Conservation (phyloP, 192 early-diverging fungal genomes). For the Coemansia sp. region DNA sequence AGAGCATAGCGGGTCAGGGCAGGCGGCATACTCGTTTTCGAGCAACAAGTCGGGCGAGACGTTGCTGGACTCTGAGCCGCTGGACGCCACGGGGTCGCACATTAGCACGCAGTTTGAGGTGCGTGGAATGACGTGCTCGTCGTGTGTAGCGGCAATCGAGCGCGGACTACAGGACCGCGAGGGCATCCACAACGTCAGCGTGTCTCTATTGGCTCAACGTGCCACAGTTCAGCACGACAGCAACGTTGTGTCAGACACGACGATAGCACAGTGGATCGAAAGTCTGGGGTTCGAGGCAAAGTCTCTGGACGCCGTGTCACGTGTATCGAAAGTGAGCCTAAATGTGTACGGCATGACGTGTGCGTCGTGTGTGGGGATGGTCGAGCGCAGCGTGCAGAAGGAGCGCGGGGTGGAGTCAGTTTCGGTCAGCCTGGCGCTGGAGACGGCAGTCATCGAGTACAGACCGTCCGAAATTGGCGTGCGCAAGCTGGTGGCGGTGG, state of each 20-base stretch:
- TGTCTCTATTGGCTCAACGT: constrained; percentile 80
- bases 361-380: constrained; percentile 71
- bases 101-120: constrained; percentile 63
- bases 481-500: constrained; percentile 74
- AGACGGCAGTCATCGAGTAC: constrained; percentile 73
- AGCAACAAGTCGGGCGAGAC: constrained; percentile 46
- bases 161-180: constrained; percentile 57
- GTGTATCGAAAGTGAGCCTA: constrained; percentile 61
- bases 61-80: constrained; percentile 17
- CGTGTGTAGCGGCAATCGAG: constrained; percentile 87
- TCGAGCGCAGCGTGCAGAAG: constrained; percentile 61
- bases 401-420: constrained; percentile 58
- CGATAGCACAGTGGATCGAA: constrained; percentile 66
- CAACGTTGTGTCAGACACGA: constrained; percentile 37
- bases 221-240: constrained; percentile 70
- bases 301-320: constrained; percentile 47
- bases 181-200: constrained; percentile 74
- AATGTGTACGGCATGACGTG: constrained; percentile 95
- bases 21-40: constrained; percentile 17
- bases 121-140: constrained; percentile 94
- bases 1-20: neutral
- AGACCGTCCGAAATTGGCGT: constrained; percentile 64
- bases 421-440: constrained; percentile 74
- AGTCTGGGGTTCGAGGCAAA: constrained; percentile 74
- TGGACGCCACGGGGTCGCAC: constrained; percentile 9